Conservation (phyloP, 1,284 basidiomycete species). For the Apiotrichum porosum region DNA sequence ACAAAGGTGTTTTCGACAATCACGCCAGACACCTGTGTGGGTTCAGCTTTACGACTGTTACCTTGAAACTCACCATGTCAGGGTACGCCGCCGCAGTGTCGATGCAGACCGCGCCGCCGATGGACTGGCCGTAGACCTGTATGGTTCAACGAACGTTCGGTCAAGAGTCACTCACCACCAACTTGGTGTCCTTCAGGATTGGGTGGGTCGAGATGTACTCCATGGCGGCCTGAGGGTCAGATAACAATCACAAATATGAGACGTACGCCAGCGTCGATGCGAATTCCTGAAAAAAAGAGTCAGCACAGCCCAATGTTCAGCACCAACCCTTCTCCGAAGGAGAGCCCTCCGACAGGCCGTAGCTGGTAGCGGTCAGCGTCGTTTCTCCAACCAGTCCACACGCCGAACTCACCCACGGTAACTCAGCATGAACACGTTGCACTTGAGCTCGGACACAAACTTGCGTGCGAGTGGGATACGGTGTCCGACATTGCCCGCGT, state of each 20-base stretch:
- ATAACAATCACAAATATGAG: too few species aligned
- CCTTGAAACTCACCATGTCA: constrained; percentile 53
- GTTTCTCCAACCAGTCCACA: too few species aligned
- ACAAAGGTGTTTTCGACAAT: constrained; percentile 92
- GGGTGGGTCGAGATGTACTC: constrained; percentile 71
- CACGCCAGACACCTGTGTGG: constrained; percentile 36
- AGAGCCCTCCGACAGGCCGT: constrained; percentile 73
- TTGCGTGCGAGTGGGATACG: constrained; percentile 82
- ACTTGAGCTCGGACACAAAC: constrained; percentile 74
- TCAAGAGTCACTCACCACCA: constrained; percentile 2
- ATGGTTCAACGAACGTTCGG: neutral
- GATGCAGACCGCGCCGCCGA: constrained; percentile 92
- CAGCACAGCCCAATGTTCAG: too few species aligned
- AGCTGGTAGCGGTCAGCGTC: constrained; percentile 48
- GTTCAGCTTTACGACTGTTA: constrained; percentile 51
- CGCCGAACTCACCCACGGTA: constrained; percentile 39
- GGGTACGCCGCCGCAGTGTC: constrained; percentile 79
- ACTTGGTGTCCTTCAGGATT: constrained; percentile 59
- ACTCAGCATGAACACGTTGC: constrained; percentile 48
- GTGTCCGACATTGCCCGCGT: constrained; percentile 69
- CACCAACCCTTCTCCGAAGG: constrained; percentile 71
- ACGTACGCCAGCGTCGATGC: constrained; percentile 72
- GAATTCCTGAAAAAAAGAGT: constrained; percentile 61
- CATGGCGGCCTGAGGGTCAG: constrained; percentile 54
- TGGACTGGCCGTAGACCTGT: constrained; percentile 80